phyloP scores from a whole-genome alignment of 768 basidiomycete species.

The Mycena galopus region DNA sequence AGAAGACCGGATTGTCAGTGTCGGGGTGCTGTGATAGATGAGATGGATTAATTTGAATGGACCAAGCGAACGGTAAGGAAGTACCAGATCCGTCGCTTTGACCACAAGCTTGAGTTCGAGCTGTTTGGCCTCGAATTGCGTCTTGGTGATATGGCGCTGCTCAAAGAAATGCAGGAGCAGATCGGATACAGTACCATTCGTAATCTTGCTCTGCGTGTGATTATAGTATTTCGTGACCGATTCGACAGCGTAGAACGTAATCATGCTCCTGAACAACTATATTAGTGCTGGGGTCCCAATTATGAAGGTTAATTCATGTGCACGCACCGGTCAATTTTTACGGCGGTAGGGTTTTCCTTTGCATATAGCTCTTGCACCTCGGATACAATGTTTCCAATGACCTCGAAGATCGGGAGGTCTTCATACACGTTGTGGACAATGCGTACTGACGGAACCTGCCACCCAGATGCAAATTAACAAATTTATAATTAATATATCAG shows the following conservation, averaged over 20 bases:
- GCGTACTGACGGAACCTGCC: background rate
- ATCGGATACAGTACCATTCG: constrained; percentile 9
- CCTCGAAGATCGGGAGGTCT: background rate
- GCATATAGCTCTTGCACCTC: background rate
- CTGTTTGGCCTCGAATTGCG: constrained; percentile 4
- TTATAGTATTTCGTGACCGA: background rate
- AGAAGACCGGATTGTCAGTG: background rate
- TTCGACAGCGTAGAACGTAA: constrained; percentile 16
- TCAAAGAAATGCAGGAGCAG: background rate
- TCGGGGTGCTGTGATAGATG: no score
- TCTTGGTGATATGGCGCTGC: constrained; percentile 1
- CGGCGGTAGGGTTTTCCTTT: background rate
- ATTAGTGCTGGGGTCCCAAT: no score
- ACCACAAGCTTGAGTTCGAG: constrained; percentile 4
- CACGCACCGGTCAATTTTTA: constrained; percentile 13
- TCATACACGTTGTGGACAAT: constrained; percentile 6
- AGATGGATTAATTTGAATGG: no score
- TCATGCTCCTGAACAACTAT: background rate
- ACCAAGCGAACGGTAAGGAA: background rate
- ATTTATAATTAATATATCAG: background rate
- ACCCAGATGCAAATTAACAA: background rate
- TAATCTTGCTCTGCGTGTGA: background rate
- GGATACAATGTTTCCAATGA: background rate
- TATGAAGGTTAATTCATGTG: background rate
- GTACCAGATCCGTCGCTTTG: background rate